Conservation (phyloP, 306 rosid species). For the Vigna unguiculata region DNA sequence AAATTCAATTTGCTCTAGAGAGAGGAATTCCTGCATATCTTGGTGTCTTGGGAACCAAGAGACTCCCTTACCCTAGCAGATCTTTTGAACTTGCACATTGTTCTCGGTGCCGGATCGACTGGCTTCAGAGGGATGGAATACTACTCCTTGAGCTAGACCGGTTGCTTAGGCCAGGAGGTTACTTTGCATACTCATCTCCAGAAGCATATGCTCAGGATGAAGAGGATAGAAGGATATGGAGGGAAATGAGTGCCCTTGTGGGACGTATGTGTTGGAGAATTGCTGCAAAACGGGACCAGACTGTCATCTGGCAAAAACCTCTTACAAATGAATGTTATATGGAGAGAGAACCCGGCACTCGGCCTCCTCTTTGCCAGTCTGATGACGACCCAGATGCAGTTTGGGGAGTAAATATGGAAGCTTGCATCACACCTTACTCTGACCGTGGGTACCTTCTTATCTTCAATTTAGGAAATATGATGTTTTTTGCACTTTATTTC, state of each 20-base stretch:
- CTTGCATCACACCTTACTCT: constrained; percentile 52
- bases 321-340: constrained; percentile 53
- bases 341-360: constrained; percentile 51
- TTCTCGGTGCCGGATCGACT: constrained; percentile 53
- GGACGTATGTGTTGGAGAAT: constrained; percentile 53
- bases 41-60: constrained; percentile 56
- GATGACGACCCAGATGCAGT: constrained; percentile 52
- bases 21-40: constrained; percentile 59
- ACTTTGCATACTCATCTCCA: constrained; percentile 56
- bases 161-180: constrained; percentile 55
- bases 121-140: constrained; percentile 57
- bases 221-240: constrained; percentile 55
- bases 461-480: background rate
- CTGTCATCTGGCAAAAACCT: constrained; percentile 56
- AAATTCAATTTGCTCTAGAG: constrained; percentile 56
- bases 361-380: constrained; percentile 55
- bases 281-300: constrained; percentile 52
- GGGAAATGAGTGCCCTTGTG: constrained; percentile 56
- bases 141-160: constrained; percentile 54
- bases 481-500: constrained; percentile 27
- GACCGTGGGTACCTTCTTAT: constrained; percentile 45
- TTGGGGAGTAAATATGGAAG: constrained; percentile 57
- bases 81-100: constrained; percentile 58
- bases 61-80: constrained; percentile 58
- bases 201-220: constrained; percentile 60